phyloP scores from a whole-genome alignment of 495 filamentous ascomycete genomes.

The Friedmanniomyces endolithicus region DNA sequence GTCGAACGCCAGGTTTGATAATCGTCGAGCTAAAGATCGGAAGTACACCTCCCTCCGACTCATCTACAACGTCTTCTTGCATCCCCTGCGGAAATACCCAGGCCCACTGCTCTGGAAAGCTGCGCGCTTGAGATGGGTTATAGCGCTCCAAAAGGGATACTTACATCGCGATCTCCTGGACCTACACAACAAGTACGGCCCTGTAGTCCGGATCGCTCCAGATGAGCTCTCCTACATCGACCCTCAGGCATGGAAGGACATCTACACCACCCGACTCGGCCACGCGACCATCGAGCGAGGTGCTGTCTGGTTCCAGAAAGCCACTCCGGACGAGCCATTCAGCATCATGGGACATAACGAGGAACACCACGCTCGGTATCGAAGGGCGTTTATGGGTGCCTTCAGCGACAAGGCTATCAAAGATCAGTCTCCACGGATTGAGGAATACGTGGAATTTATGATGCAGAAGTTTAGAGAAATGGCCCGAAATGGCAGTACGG shows the following conservation, averaged over 20 bases:
- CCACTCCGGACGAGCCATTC: conserved; percentile 2
- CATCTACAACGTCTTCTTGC: conserved; percentile 22
- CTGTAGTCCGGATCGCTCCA: conserved; percentile 22
- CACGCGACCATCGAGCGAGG: background rate
- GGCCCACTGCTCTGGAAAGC: conserved; percentile 19
- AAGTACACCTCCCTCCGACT: background rate
- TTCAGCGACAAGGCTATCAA: conserved; percentile 26
- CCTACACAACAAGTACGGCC: conserved; percentile 25
- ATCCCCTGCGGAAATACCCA: conserved; percentile 22
- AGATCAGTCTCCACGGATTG: conserved; percentile 25
- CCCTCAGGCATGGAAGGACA: conserved; percentile 22
- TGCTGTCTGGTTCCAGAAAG: conserved; percentile 12
- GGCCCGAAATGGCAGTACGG: conserved; percentile 9
- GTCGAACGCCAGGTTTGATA: background rate
- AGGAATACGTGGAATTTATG: conserved; percentile 25
- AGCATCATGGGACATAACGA: conserved; percentile 16
- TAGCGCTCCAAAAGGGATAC: conserved; percentile 12
- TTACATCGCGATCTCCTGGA: conserved; percentile 16
- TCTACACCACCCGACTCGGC: conserved; percentile 18
- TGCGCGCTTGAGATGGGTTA: conserved; percentile 16
- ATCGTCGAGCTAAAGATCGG: background rate
- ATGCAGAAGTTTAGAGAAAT: conserved; percentile 19
- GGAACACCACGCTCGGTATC: conserved; percentile 22
- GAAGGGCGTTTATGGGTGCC: conserved; percentile 22
- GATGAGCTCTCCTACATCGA: conserved; percentile 25